Evolutionary conservation across 2,329 filamentous ascomycete genomes (phyloP).

Genomic region (Aureobasidium sp.): DNA sequence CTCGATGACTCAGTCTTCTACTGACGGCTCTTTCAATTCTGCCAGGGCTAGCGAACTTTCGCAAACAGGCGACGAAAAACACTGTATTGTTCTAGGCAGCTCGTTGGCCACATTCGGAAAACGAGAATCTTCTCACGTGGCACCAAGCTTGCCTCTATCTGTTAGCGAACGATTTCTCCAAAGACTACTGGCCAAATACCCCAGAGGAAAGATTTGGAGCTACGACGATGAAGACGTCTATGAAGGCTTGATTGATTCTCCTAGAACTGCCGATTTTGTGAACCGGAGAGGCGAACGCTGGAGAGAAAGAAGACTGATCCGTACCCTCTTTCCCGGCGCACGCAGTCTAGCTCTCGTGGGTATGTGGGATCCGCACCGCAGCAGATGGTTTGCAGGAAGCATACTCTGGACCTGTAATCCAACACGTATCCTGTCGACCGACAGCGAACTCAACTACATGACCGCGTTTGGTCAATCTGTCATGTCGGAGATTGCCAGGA

Average conservation of each 20-base stretch:
- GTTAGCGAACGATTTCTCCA: constrained; percentile 20
- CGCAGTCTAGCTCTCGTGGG: constrained; percentile 42
- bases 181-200: constrained; percentile 25
- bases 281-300: constrained; percentile 10
- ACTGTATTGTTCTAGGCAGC: constrained; percentile 3
- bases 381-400: constrained; percentile 18
- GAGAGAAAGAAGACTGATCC: constrained; percentile 7
- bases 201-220: constrained; percentile 30
- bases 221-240: constrained; percentile 26
- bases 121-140: neutral
- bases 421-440: constrained; percentile 29
- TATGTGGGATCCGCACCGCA: constrained; percentile 38
- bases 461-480: constrained; percentile 34
- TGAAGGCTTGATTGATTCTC: neutral
- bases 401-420: constrained; percentile 36
- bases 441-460: constrained; percentile 36
- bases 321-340: constrained; percentile 33
- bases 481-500: constrained; percentile 33
- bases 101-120: neutral
- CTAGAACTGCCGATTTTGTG: neutral
- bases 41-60: neutral
- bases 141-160: neutral
- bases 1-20: neutral
- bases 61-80: neutral
- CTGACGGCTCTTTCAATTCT: neutral